Evolutionary conservation across 306 rosid genomes (phyloP).

Genomic region (Cucumis cinereus): DNA sequence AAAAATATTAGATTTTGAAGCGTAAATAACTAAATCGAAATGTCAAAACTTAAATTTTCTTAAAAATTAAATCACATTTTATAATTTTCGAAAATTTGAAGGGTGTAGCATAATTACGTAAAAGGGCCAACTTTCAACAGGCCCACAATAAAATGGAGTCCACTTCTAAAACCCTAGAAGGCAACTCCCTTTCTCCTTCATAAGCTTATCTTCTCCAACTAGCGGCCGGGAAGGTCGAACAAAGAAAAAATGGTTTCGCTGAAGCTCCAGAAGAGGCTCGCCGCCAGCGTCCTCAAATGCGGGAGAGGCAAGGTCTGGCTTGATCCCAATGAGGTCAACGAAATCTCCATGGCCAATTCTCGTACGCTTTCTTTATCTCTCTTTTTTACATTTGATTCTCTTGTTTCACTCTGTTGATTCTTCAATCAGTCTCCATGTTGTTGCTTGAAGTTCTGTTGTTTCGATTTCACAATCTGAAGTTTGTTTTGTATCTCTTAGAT

Average conservation of each 20-base stretch:
- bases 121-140: background rate
- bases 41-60: too few relatives aligned
- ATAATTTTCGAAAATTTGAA: background rate
- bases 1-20: too few relatives aligned
- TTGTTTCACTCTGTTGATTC: background rate
- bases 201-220: background rate
- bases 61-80: background rate
- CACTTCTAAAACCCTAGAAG: slow-evolving; percentile 5
- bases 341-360: slow-evolving; percentile 96
- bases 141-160: background rate
- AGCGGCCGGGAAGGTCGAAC: background rate
- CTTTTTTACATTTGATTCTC: background rate
- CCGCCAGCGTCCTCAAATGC: slow-evolving; percentile 87
- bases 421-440: background rate
- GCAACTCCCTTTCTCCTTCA: background rate
- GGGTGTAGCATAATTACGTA: background rate
- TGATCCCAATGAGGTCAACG: slow-evolving; percentile 82
- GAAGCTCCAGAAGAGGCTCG: slow-evolving; percentile 83
- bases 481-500: background rate
- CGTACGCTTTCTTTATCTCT: slow-evolving; percentile 23
- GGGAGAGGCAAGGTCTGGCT: slow-evolving; percentile 96
- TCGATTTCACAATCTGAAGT: background rate
- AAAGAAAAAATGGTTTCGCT: slow-evolving; percentile 55
- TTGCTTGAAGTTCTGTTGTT: background rate
- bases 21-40: too few relatives aligned